Evolutionary conservation across 805 yeast genomes (phyloP), one percentile per base, ranked within the genome.

Genomic region (Candida sithepensis): DNA sequence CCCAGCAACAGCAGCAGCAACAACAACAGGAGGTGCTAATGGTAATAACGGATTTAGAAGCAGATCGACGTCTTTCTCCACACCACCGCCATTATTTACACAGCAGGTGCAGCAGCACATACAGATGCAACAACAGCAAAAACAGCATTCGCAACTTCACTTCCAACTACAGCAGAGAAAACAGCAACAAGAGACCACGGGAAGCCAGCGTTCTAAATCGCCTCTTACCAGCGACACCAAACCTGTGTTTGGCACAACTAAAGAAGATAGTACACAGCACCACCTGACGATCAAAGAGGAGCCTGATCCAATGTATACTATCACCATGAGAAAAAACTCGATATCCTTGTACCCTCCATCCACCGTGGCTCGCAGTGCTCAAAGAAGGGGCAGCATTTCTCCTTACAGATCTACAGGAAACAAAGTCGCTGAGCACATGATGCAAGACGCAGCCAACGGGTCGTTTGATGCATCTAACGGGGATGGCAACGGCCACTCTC

Each of bases 261-360:
- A 6, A 18, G 39, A 37, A 37, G 39, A 37, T 12, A 21, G 6
- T 12, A 5, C 13, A 30, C 5, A 26, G 34, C 54, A 41, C 41
- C 59, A 10, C 13, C 49, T 12, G 5, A 12, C 14, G 14, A 30
- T 30, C 16, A 30, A 30, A 12, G 34, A 30, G 14, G 34, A 30
- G 14, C 14, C 7, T 9, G 42, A 39, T 21, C 50, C 52, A 41
- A 49, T 49, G 43, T 53, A 51, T 28, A 50, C 58, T 2, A 51
- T 59, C 1, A 48, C 65, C 20, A 48, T 61, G 39, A 60, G 80
- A 53, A 68, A 74, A 24, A 65, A 65, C 48, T 76, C 80, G 4
- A 60, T 72, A 9, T 69, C 77, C 5, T 76, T 71, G 45, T 67
- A 70, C 44, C 79, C 81, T 7, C 79, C 78, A 10, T 44, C 46